phyloP scores from a whole-genome alignment of 495 filamentous ascomycete species.

The Hypoxylon crocopeplum region DNA sequence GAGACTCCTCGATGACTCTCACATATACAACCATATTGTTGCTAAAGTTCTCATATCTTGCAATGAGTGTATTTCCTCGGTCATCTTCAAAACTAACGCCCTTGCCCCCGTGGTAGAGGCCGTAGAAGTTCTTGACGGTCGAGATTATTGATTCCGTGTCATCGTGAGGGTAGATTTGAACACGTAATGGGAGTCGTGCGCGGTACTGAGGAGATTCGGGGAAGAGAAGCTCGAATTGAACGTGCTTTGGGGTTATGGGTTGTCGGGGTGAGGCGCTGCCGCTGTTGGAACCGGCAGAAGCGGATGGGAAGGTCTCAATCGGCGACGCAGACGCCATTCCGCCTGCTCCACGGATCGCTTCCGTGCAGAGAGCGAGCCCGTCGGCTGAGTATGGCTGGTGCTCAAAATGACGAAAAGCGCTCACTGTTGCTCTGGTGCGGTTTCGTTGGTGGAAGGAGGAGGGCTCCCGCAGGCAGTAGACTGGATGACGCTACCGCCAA shows the following conservation, averaged over 20 bases:
- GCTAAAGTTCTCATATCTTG: constrained; percentile 90
- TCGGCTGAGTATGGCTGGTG: constrained; percentile 18
- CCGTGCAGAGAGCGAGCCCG: constrained; percentile 27
- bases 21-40: constrained; percentile 92
- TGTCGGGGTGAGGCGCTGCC: constrained; percentile 57
- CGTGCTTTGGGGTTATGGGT: constrained; percentile 68
- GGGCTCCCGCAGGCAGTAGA: constrained; percentile 26
- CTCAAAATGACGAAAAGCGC: constrained; percentile 38
- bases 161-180: constrained; percentile 91
- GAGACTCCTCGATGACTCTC: constrained; percentile 76
- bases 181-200: constrained; percentile 85
- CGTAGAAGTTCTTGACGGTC: constrained; percentile 98
- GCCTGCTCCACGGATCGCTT: constrained; percentile 42
- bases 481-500: constrained; percentile 32
- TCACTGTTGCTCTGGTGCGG: constrained; percentile 32
- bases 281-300: constrained; percentile 43
- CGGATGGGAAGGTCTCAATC: constrained; percentile 38
- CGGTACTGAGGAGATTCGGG: constrained; percentile 73
- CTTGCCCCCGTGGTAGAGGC: constrained; percentile 74
- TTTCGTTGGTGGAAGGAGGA: constrained; percentile 19
- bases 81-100: constrained; percentile 92
- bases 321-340: constrained; percentile 59
- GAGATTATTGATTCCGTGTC: constrained; percentile 94
- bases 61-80: constrained; percentile 85
- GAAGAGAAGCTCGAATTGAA: constrained; percentile 85